These are phyloP conservation scores for Colletotrichum incanum DNA, from an alignment of 2,329 filamentous ascomycete genomes.

Conservation along the genomic window DNA sequence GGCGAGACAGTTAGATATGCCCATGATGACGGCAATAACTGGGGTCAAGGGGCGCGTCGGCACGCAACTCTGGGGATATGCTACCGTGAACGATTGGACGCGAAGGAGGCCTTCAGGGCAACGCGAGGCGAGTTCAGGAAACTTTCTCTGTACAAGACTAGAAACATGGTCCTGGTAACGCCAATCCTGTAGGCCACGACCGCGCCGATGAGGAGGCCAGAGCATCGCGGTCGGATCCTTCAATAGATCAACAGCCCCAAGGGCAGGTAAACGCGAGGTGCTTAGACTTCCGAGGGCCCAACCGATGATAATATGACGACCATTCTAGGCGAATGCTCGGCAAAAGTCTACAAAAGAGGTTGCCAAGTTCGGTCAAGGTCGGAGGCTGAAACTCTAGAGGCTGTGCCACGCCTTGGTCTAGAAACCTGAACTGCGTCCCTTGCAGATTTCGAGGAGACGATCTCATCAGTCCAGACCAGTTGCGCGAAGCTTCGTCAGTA, in stretches of 20 bases:
- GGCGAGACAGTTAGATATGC: constrained; percentile 22
- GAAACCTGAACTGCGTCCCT: constrained; percentile 35
- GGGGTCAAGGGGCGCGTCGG: constrained; percentile 17
- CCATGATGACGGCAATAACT: constrained; percentile 26
- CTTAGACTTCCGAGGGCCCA: constrained; percentile 34
- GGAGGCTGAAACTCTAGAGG: constrained; percentile 42
- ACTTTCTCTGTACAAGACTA: constrained; percentile 21
- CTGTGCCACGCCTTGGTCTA: constrained; percentile 24
- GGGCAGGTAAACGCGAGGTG: constrained; percentile 40
- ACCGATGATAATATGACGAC: constrained; percentile 21
- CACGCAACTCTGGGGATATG: constrained; percentile 27
- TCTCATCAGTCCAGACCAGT: constrained; percentile 20
- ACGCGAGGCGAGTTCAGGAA: constrained; percentile 39
- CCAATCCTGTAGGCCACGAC: constrained; percentile 23
- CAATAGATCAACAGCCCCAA: constrained; percentile 22
- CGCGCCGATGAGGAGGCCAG: constrained; percentile 28
- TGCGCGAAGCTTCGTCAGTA: constrained; percentile 24
- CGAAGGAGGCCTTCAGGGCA: constrained; percentile 26
- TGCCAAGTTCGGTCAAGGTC: constrained; percentile 41
- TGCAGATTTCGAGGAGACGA: constrained; percentile 32
- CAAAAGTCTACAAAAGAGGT: constrained; percentile 29
- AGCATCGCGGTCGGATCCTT: constrained; percentile 33
- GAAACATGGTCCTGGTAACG: constrained; percentile 37
- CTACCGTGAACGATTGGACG: constrained; percentile 31
- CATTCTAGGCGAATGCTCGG: background rate